phyloP scores from a whole-genome alignment of 139 green algal genomes.

The Chlorella sorokiniana region DNA sequence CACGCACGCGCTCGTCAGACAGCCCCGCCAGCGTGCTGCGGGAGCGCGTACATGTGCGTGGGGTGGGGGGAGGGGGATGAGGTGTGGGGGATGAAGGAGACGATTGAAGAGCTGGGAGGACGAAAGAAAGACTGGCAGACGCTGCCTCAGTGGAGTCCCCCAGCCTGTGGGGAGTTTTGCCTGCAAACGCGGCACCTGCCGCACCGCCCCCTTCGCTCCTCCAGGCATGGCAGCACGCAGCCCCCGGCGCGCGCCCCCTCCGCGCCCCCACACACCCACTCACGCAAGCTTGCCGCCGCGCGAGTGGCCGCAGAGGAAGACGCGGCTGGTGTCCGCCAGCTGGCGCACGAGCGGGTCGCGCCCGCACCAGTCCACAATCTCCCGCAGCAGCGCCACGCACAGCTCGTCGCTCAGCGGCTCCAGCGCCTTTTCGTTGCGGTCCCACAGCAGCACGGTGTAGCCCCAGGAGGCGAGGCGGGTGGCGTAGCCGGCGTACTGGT shows the following conservation, averaged over 20 bases:
- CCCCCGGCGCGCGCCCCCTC: not conserved
- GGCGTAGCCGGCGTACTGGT: conserved; percentile 73
- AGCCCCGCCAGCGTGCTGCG: conserved; percentile 69
- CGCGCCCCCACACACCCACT: not conserved
- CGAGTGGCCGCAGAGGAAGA: conserved; percentile 68
- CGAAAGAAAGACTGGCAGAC: too few relatives aligned
- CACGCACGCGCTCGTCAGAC: conserved; percentile 64
- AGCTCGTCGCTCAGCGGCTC: conserved; percentile 76
- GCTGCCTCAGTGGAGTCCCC: too few relatives aligned
- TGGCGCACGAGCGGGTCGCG: conserved; percentile 59
- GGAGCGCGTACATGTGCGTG: not conserved
- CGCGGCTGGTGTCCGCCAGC: conserved; percentile 51
- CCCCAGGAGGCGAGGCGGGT: conserved; percentile 58
- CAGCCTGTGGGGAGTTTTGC: too few relatives aligned
- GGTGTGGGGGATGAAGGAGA: not conserved
- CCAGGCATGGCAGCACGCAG: not conserved
- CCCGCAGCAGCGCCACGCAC: conserved; percentile 60
- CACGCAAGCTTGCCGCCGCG: conserved; percentile 30
- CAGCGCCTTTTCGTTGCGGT: conserved; percentile 64
- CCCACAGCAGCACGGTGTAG: conserved; percentile 58
- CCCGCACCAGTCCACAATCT: conserved; percentile 76
- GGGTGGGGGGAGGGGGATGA: not conserved
- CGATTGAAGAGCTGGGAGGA: too few relatives aligned
- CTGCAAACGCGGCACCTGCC: not conserved
- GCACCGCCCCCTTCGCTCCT: too few relatives aligned